Percentiles rank a stretch among this genome's conserved stretches.
Evolutionary conservation across 805 yeast species (phyloP).

Genomic region (Metschnikowia reukaufii): DNA sequence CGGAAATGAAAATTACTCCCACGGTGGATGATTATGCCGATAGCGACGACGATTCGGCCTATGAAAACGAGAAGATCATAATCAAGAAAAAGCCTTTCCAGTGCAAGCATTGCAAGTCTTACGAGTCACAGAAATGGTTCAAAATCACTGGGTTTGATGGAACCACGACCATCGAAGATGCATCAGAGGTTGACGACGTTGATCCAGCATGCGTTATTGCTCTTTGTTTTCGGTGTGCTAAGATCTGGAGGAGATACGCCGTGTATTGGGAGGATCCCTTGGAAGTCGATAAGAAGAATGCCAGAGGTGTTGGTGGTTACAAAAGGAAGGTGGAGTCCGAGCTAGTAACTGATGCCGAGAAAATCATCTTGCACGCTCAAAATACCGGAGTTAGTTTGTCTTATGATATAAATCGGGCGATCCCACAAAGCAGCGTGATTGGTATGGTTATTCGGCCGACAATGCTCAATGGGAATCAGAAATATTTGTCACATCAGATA

Average conservation of each 20-base stretch:
- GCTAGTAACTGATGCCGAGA: constrained; percentile 58
- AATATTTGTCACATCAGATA: not conserved
- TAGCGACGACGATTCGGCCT: constrained; percentile 69
- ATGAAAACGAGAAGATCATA: constrained; percentile 53
- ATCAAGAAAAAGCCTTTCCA: constrained; percentile 42
- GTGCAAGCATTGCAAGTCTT: constrained; percentile 74
- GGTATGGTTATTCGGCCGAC: not conserved
- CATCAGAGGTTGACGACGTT: constrained; percentile 14
- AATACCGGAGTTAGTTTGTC: constrained; percentile 24
- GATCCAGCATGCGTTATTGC: constrained; percentile 47
- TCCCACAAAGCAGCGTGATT: constrained; percentile 7
- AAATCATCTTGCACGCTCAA: constrained; percentile 52
- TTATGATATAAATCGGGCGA: constrained; percentile 17
- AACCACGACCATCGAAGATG: constrained; percentile 36
- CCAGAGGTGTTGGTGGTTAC: constrained; percentile 52
- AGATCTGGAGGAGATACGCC: constrained; percentile 88
- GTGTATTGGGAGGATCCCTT: constrained; percentile 80
- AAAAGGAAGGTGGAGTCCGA: constrained; percentile 67
- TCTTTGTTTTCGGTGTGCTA: constrained; percentile 82
- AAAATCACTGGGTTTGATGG: constrained; percentile 61
- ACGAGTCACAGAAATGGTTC: constrained; percentile 61
- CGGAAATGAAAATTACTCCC: constrained; percentile 16
- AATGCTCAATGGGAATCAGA: not conserved
- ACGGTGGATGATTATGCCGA: constrained; percentile 54
- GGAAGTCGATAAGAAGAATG: constrained; percentile 55